These are phyloP conservation scores for Suhomyces maxii DNA, from an alignment of 1,139 yeast genomes.

Conservation along the genomic window DNA sequence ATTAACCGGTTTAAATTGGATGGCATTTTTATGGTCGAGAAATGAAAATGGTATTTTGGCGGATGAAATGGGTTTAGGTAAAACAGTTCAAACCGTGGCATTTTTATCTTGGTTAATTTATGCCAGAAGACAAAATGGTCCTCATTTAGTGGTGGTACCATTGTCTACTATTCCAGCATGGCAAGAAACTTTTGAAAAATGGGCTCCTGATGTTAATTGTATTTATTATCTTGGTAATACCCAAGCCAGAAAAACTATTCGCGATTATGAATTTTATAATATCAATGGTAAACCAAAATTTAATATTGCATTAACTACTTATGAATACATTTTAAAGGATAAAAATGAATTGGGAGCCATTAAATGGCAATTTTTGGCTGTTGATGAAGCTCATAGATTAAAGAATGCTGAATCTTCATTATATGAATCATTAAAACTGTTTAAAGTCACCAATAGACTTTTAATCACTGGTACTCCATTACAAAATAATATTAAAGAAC, in stretches of 20 bases:
- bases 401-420: constrained; percentile 93
- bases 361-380: constrained; percentile 96
- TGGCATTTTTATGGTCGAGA: constrained; percentile 98
- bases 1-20: constrained; percentile 97
- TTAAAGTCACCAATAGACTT: constrained; percentile 79
- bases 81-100: constrained; percentile 95
- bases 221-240: constrained; percentile 92
- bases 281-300: constrained; percentile 67
- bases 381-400: constrained; percentile 96
- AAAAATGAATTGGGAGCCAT: constrained; percentile 74
- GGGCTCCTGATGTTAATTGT: constrained; percentile 97
- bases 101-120: constrained; percentile 92
- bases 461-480: constrained; percentile 97
- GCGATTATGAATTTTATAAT: constrained; percentile 81
- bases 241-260: constrained; percentile 74
- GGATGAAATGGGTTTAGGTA: constrained; percentile 99
- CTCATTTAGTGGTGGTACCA: constrained; percentile 95
- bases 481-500: constrained; percentile 91
- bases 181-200: constrained; percentile 97
- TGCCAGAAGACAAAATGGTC: constrained; percentile 95
- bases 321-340: constrained; percentile 93
- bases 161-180: constrained; percentile 96
- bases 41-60: constrained; percentile 97
- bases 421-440: constrained; percentile 81
- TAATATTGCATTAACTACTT: constrained; percentile 86